These are phyloP conservation scores for Leishmania tarentolae DNA, from an alignment of 208 protist genomes.

Conservation along the genomic window DNA sequence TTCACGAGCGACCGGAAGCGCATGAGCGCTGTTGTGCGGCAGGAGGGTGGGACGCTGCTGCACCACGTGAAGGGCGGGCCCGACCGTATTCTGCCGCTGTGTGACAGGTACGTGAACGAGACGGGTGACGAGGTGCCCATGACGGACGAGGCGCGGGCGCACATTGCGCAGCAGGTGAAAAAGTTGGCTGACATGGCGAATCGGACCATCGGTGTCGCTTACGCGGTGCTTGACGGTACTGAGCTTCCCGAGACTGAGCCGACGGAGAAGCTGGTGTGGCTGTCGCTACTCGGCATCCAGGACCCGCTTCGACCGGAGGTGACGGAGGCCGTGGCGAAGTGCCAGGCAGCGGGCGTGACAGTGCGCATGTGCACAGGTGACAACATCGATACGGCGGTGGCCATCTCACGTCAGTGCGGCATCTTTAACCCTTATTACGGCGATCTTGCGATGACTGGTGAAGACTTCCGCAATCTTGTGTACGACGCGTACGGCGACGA, in stretches of 20 bases:
- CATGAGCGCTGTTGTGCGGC: conserved; percentile 74
- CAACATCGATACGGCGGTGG: conserved; percentile 92
- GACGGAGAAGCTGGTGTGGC: conserved; percentile 83
- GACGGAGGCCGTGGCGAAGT: conserved; percentile 85
- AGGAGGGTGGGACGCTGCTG: conserved; percentile 45
- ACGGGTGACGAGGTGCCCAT: conserved; percentile 49
- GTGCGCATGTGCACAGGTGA: conserved; percentile 98
- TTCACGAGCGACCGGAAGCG: conserved; percentile 91
- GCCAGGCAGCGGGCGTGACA: conserved; percentile 93
- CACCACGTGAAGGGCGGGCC: conserved; percentile 93
- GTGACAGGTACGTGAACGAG: conserved; percentile 65
- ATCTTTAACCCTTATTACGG: conserved; percentile 75
- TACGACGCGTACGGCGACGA: conserved; percentile 81
- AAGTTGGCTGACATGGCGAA: conserved; percentile 64
- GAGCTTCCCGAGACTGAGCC: conserved; percentile 63
- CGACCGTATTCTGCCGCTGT: conserved; percentile 87
- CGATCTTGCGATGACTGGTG: conserved; percentile 88
- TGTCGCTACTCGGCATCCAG: conserved; percentile 95
- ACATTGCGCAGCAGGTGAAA: conserved; percentile 47
- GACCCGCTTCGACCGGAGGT: conserved; percentile 96
- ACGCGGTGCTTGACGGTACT: conserved; percentile 23
- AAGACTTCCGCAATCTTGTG: conserved; percentile 88
- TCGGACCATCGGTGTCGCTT: conserved; percentile 89
- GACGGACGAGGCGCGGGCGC: conserved; percentile 37
- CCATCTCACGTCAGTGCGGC: conserved; percentile 93